Conservation (phyloP, 2,329 filamentous ascomycete genomes). For the Hymenoscyphus linearis region DNA sequence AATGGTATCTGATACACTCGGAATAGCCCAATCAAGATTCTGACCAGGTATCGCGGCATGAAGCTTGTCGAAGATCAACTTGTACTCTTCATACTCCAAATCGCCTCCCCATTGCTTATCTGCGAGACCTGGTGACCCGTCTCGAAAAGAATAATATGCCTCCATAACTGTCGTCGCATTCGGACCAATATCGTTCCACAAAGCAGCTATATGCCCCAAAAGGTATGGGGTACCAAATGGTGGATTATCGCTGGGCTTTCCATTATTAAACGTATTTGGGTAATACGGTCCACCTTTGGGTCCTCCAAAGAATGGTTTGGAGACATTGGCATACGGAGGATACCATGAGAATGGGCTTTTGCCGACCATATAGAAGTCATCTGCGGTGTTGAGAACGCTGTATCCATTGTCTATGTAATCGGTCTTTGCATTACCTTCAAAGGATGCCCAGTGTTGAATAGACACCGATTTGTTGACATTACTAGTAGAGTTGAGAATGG, state of each 20-base stretch:
- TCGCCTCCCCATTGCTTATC: constrained; percentile 50
- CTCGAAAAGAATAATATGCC: constrained; percentile 45
- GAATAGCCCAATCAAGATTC: constrained; percentile 42
- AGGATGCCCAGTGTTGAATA: constrained; percentile 52
- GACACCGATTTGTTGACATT: constrained; percentile 40
- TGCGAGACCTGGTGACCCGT: constrained; percentile 45
- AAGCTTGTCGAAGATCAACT: constrained; percentile 35
- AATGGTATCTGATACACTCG: constrained; percentile 34
- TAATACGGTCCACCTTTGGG: constrained; percentile 39
- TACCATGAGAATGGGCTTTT: constrained; percentile 45
- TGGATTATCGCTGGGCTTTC: constrained; percentile 44
- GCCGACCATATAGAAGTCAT: constrained; percentile 46
- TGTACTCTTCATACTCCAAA: constrained; percentile 38
- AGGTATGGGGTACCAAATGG: constrained; percentile 36
- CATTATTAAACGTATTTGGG: constrained; percentile 46
- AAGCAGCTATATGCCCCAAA: constrained; percentile 43
- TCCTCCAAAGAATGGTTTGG: constrained; percentile 41
- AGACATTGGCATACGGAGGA: constrained; percentile 41
- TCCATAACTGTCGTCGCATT: constrained; percentile 48
- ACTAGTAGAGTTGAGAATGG: constrained; percentile 29
- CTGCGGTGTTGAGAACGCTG: constrained; percentile 48
- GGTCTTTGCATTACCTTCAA: constrained; percentile 43
- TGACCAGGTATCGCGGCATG: constrained; percentile 40
- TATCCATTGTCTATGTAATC: constrained; percentile 38
- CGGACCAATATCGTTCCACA: constrained; percentile 51